Evolutionary conservation across 148 eudicot genomes (phyloP), one percentile per base, ranked within the genome.

Genomic region (Camellia japonica): DNA sequence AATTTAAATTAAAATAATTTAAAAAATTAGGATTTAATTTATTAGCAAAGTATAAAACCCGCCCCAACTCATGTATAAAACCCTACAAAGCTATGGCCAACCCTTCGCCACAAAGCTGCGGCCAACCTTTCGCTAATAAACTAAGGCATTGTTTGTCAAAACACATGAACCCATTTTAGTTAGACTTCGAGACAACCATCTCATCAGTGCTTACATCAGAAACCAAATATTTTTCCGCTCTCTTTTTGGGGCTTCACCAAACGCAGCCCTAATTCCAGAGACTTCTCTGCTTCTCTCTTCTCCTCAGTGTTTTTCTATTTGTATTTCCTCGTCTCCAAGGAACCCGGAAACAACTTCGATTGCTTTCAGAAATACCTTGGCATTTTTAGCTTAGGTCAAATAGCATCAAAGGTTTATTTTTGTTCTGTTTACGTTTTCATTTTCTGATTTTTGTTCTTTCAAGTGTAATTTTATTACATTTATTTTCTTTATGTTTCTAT

Each of bases 321-420:
- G 12, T 23, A 0, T 80, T 76, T 81, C 83, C 70, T 81, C 12
- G 51, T 70, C 71, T 60, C 58, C 84, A 82, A 68, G 80, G 55
- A 71, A 77, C 64, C 63, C 56, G 80, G 70, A 82, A 41, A 42
- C 2, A 15, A 8, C 51, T 41, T 19, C 23, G 63, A 54, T 67
- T 78, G 8, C 6, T 56, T 67, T 67, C 69, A 23, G 64, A 67
- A 67, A 7, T 54, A 20, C 42, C 10, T 18, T 58, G 20, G 38
- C 38, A 30, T 30, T 54, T 67, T 43, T 55, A 78, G n/a, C 58
- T 15, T 9, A 62, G 7, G n/a, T 56, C 49, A 11, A 67, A 76
- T 19, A 16, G 44, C 79, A 67, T 55, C 65, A 54, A 47, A 66
- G 38, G 63, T 61, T 73, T 2, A 30, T 30, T 38, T 15, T 7